phyloP scores from a whole-genome alignment of 306 rosid species.

The Quillaja saponaria region DNA sequence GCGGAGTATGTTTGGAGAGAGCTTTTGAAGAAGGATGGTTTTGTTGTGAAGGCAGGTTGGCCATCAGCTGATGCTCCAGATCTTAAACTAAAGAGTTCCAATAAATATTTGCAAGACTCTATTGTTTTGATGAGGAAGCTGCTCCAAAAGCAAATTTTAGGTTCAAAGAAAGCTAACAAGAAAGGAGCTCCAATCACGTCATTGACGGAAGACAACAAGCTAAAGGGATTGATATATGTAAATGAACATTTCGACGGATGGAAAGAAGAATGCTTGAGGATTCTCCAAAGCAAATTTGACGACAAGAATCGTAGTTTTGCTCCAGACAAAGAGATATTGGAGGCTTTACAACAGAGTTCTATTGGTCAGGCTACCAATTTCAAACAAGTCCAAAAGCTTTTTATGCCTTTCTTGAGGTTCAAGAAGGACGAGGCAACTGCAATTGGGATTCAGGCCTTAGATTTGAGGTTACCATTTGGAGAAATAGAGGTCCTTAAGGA shows the following conservation, averaged over 20 bases:
- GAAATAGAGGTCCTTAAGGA: conserved; percentile 77
- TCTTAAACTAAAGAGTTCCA: conserved; percentile 69
- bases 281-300: conserved; percentile 62
- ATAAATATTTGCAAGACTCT: conserved; percentile 82
- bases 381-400: conserved; percentile 64
- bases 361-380: conserved; percentile 60
- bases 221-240: conserved; percentile 65
- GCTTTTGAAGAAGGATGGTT: conserved; percentile 76
- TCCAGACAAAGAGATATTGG: conserved; percentile 56
- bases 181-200: conserved; percentile 54
- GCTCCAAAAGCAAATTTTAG: conserved; percentile 78
- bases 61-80: conserved; percentile 74
- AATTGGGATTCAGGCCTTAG: conserved; percentile 72
- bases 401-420: conserved; percentile 87
- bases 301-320: conserved; percentile 45
- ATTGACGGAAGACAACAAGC: conserved; percentile 45
- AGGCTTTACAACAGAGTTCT: conserved; percentile 59
- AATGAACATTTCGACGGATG: conserved; percentile 81
- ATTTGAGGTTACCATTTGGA: conserved; percentile 77
- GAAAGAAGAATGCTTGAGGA: conserved; percentile 81
- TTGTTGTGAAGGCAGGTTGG: conserved; percentile 86
- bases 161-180: conserved; percentile 67
- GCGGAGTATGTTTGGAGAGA: conserved; percentile 85
- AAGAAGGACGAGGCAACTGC: conserved; percentile 71
- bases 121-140: conserved; percentile 80